Evolutionary conservation across 805 yeast species (phyloP), one percentile per base, ranked within the genome.

Genomic region (Saccharomyces mikatae): DNA sequence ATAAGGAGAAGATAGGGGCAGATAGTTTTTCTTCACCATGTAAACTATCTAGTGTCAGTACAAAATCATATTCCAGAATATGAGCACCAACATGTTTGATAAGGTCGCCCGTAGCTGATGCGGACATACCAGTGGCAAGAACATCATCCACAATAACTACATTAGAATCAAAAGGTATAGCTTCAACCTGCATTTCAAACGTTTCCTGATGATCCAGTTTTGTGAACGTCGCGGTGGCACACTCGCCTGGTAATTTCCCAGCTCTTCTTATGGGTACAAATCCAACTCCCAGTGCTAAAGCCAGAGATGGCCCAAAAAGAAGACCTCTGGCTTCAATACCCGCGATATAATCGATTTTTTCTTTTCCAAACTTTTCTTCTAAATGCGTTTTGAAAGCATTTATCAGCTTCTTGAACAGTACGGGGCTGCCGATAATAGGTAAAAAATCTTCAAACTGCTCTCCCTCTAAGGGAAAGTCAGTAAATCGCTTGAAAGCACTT

Each of bases 321-420:
- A 94, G 95, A 2, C 99, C 99, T 73, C 99, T 85, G 50, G 97
- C 87, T 73, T 94, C 99, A 60, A 94, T 80, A 49, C 98, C 99
- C 51, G 95, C 89, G 56, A 94, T 79, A 68, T 86, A 92, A 68
- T 94, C 97, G 58, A 95, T 82, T 60, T 84, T 81, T 58, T 76
- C 75, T 56, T 75, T 76, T 55, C 77, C 75, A 67, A 79, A 80
- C 29, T 74, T 69, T 59, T 75, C 75, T 55, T 83, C 81, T 55
- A 94, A 68, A 67, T 89, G 95, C 53, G 81, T 66, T 71, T 85
- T 81, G 75, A 92, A 87, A n/a, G 96, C 96, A 61, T 80, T 81
- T 48, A 94, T 76, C 55, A 94, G 77, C 67, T 87, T 85, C 67
- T 86, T 84, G 79, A 94, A 94, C 54, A 87, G 74, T 49, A 74